A percentile compares a stretch with the other conserved stretches of the same genome.
Evolutionary conservation across 192 early-diverging fungal genomes (phyloP).

Genomic region (Cetraspora pellucida): DNA sequence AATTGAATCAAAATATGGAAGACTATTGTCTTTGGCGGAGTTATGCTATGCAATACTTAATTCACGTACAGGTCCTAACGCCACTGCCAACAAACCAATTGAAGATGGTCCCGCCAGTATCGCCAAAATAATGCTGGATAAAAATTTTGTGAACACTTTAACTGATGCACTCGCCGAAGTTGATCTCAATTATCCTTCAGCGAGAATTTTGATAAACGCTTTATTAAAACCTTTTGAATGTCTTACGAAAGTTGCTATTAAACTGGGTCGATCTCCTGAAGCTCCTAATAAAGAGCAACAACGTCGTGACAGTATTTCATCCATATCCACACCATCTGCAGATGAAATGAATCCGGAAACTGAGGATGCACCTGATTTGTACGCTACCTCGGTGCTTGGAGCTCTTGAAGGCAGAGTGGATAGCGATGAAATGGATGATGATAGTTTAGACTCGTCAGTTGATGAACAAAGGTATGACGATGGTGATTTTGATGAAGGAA

Average conservation of each 20-base stretch:
- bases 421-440: constrained; percentile 62
- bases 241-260: constrained; percentile 86
- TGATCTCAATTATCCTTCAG: constrained; percentile 88
- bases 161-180: constrained; percentile 82
- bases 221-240: constrained; percentile 89
- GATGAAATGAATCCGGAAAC: constrained; percentile 49
- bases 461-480: constrained; percentile 72
- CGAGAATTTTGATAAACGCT: constrained; percentile 70
- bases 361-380: constrained; percentile 78
- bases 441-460: constrained; percentile 52
- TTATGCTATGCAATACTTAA: constrained; percentile 69
- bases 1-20: constrained; percentile 64
- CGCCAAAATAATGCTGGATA: constrained; percentile 86
- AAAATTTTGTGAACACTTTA: constrained; percentile 77
- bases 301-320: constrained; percentile 48
- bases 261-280: constrained; percentile 72
- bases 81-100: constrained; percentile 36
- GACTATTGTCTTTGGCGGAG: constrained; percentile 69
- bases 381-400: constrained; percentile 80
- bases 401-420: constrained; percentile 80
- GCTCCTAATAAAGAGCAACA: constrained; percentile 49
- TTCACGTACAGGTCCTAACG: constrained; percentile 42
- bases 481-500: constrained; percentile 72
- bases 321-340: constrained; percentile 44
- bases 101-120: constrained; percentile 66